phyloP scores from a whole-genome alignment of 2,329 filamentous ascomycete genomes.

The Xylariaceae sp. region DNA sequence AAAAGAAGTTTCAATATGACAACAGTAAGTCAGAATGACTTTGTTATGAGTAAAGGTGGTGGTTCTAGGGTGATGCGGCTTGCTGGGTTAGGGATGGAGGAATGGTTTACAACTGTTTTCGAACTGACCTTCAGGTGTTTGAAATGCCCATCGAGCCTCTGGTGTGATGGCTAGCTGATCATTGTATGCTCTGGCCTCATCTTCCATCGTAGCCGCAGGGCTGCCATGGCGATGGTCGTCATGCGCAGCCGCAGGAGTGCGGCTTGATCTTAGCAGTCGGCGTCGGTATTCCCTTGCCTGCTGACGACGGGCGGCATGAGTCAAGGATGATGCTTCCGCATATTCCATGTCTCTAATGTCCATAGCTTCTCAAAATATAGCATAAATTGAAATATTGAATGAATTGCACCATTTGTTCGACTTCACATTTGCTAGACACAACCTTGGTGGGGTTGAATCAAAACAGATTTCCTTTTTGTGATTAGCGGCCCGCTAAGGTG shows the following conservation, averaged over 20 bases:
- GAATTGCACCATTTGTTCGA: background rate
- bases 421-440: background rate
- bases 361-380: constrained; percentile 9
- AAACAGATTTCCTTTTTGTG: constrained; percentile 33
- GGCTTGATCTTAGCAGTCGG: constrained; percentile 33
- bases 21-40: background rate
- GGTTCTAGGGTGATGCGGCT: constrained; percentile 4
- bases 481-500: too few species aligned
- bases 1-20: background rate
- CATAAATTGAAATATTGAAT: background rate
- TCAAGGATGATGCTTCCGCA: constrained; percentile 17
- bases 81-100: background rate
- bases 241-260: constrained; percentile 20
- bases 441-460: constrained; percentile 19
- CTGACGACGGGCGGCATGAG: constrained; percentile 28
- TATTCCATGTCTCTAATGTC: constrained; percentile 8
- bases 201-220: background rate
- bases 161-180: constrained; percentile 14
- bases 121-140: constrained; percentile 33
- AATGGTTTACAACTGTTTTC: background rate
- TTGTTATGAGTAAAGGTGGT: constrained; percentile 15
- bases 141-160: constrained; percentile 32
- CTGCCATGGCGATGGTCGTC: background rate
- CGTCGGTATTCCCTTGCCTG: constrained; percentile 36
- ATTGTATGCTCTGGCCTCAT: background rate